Base-by-base conservation (phyloP, 192 early-diverging fungal species). In the Entomortierella chlamydospora region DNA sequence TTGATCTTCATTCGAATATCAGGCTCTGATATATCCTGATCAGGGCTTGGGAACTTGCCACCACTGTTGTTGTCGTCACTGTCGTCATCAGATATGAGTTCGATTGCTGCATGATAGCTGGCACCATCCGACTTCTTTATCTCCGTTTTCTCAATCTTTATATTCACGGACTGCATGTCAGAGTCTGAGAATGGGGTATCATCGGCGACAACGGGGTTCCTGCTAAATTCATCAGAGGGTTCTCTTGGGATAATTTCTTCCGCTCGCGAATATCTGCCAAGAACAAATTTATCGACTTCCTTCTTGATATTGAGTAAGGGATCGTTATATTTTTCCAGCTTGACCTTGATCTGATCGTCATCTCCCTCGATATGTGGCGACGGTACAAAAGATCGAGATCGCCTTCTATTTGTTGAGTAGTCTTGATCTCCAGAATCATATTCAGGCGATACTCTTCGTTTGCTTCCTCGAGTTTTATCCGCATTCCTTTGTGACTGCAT, bases 1-100 rank as follows among this genome's bases (percentile, higher is more conserved):
- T 73, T 73, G 45, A 73, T 53, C 47, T 28, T 45, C 12, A 10
- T 52, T 1, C n/a, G 54, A 2, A 63, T 49, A 18, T 64, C 45
- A 12, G 45, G 1, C 3, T 41, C 42, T 26, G 22, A 11, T 22
- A 57, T 18, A 31, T 64, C 61, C 6, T 64, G 20, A 9, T 47
- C 34, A 2, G 2, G 22, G 57, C 22, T 26, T 7, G 51, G 12
- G 17, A 7, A 18, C 10, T 1, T 28, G 9, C 15, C 22, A 20
- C 34, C 39, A 23, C 1, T 51, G 15, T 25, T 2, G 50, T 2
- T 22, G 18, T 57, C 42, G 13, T 30, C 45, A 18, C 55, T 39
- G 18, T 74, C 73, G 9, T 68, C 66, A 26, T 70, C 73, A 10
- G 73, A 78, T 2, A 53, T 57, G 0, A 78, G 47, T n/a, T 62